Conservation (phyloP, 2,329 filamentous ascomycete genomes). For the Neopestalotiopsis clavispora region DNA sequence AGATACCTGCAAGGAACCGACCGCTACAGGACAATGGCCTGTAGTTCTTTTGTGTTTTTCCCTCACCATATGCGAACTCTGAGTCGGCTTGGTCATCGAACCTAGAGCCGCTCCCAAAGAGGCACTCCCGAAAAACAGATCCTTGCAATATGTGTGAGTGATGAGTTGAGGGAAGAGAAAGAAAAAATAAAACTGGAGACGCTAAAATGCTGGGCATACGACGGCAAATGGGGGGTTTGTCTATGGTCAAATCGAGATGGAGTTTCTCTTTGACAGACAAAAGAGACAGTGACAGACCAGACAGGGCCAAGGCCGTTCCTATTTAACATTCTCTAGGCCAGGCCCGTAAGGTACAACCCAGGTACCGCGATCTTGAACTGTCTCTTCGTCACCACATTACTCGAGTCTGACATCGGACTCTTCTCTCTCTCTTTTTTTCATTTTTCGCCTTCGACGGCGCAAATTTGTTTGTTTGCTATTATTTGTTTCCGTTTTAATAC, state of each 20-base stretch:
- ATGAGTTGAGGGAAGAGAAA: too few relatives aligned
- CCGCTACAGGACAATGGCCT: too few relatives aligned
- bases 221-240: not conserved
- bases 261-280: not conserved
- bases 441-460: not conserved
- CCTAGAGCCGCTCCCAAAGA: not conserved
- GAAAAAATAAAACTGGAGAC: not conserved
- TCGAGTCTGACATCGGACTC: not conserved
- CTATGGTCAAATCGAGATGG: not conserved
- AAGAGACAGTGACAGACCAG: not conserved
- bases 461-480: not conserved
- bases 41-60: not conserved
- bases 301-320: not conserved
- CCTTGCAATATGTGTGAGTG: not conserved
- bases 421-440: not conserved
- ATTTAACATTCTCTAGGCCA: not conserved
- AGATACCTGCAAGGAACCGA: too few relatives aligned
- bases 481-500: not conserved
- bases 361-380: not conserved
- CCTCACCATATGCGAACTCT: not conserved
- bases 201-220: not conserved
- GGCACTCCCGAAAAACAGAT: not conserved
- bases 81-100: not conserved
- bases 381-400: not conserved
- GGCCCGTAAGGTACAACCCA: not conserved